phyloP scores from a whole-genome alignment of 208 protist species.

The Trypanosoma theileri region DNA sequence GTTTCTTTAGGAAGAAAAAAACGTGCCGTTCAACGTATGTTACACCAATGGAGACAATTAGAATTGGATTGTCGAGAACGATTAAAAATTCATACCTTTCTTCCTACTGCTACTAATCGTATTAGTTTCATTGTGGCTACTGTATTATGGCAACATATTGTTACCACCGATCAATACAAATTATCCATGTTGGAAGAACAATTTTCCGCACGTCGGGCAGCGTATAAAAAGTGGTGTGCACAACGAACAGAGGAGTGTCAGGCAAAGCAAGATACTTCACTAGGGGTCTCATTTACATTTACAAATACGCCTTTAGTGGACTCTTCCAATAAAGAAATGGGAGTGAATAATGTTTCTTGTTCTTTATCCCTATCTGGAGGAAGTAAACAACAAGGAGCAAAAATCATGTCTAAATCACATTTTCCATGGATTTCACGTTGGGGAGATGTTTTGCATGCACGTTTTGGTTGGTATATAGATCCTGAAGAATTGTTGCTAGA shows the following conservation, averaged over 20 bases:
- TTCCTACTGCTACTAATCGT: constrained; percentile 46
- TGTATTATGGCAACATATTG: constrained; percentile 79
- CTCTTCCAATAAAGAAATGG: background rate
- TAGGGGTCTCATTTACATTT: background rate
- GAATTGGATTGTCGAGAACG: constrained; percentile 63
- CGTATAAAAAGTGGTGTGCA: constrained; percentile 46
- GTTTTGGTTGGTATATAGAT: constrained; percentile 80
- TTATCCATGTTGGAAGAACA: constrained; percentile 57
- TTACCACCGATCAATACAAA: constrained; percentile 75
- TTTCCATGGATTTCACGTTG: constrained; percentile 17
- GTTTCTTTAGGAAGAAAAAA: constrained; percentile 49
- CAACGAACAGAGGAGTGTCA: constrained; percentile 36
- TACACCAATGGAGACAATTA: constrained; percentile 54
- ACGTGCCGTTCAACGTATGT: constrained; percentile 63
- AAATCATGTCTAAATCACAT: background rate
- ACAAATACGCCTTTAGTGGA: no score
- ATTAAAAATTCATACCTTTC: constrained; percentile 56
- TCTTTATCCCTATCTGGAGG: no score
- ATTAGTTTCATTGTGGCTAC: constrained; percentile 68
- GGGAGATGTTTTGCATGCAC: constrained; percentile 33
- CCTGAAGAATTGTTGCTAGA: constrained; percentile 71
- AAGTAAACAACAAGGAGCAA: background rate
- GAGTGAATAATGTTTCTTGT: background rate
- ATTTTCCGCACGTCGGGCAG: constrained; percentile 38
- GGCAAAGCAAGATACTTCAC: background rate